Evolutionary conservation across 805 yeast species (phyloP).

Genomic region (Geotrichum ghanense): DNA sequence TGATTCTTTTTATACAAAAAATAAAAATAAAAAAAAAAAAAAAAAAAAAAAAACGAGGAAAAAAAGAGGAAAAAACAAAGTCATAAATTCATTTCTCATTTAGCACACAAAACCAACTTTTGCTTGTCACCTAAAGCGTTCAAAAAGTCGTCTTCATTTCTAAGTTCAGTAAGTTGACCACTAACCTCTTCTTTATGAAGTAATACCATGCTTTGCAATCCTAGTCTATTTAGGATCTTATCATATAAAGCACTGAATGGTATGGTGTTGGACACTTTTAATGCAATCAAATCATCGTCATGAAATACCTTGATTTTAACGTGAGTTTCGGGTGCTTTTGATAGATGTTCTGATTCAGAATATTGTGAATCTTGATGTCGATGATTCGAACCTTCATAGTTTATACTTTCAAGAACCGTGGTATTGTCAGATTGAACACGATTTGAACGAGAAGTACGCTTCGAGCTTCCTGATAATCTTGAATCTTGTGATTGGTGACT

Average conservation of each 20-base stretch:
- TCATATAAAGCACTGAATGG: constrained; percentile 21
- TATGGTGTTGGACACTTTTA: constrained; percentile 25
- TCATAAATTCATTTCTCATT: too few relatives aligned
- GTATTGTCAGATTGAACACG: background rate
- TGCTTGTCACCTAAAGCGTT: constrained; percentile 19
- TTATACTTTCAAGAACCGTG: background rate
- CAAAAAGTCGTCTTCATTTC: constrained; percentile 21
- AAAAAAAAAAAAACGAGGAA: too few relatives aligned
- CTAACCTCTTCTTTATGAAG: constrained; percentile 19
- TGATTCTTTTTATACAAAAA: too few relatives aligned
- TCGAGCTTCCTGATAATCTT: background rate
- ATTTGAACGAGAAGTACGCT: background rate
- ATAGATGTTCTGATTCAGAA: background rate
- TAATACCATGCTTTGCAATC: constrained; percentile 18
- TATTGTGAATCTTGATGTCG: background rate
- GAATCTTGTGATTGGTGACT: constrained; percentile 1
- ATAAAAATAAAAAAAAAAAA: too few relatives aligned
- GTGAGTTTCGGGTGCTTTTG: constrained; percentile 8
- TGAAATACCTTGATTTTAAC: constrained; percentile 30
- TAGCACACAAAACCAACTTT: constrained; percentile 25
- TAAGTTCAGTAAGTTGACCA: constrained; percentile 18
- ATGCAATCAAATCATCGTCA: constrained; percentile 28
- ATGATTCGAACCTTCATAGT: too few relatives aligned
- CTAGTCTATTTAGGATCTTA: constrained; percentile 24
- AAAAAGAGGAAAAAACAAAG: too few relatives aligned